Evolutionary conservation across 1,284 basidiomycete species (phyloP).

Genomic region (Violaceomyces palustris): DNA sequence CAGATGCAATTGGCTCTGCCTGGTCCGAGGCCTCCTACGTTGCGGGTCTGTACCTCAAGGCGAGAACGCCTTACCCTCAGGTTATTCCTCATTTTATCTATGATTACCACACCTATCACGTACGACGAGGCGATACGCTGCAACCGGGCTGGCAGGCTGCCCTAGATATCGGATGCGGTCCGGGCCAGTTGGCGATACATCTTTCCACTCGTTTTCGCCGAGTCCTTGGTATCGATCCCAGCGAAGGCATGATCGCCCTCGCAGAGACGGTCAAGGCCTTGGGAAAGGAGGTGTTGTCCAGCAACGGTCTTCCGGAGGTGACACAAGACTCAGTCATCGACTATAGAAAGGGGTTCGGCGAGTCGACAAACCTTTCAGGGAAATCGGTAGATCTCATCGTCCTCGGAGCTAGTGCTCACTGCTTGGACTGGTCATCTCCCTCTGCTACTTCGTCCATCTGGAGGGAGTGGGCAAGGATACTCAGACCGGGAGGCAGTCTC

Average conservation of each 20-base stretch:
- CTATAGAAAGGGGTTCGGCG: conserved; percentile 11
- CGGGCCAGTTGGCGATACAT: conserved; percentile 27
- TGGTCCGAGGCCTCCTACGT: conserved; percentile 27
- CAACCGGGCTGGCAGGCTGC: conserved; percentile 17
- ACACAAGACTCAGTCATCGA: conserved; percentile 13
- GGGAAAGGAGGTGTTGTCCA: conserved; percentile 15
- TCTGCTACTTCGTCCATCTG: conserved; percentile 9
- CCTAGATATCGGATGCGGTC: conserved; percentile 25
- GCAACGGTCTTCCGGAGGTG: conserved; percentile 10
- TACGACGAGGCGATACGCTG: background rate
- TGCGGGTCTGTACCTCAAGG: conserved; percentile 18
- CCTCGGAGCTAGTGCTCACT: conserved; percentile 26
- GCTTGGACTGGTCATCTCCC: conserved; percentile 23
- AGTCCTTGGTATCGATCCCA: conserved; percentile 20
- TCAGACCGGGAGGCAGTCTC: conserved; percentile 22
- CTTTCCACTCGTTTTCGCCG: conserved; percentile 17
- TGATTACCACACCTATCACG: conserved; percentile 18
- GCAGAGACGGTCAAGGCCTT: conserved; percentile 26
- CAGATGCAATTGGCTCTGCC: conserved; percentile 15
- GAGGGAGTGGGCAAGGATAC: conserved; percentile 16
- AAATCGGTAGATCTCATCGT: conserved; percentile 27
- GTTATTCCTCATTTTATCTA: conserved; percentile 16
- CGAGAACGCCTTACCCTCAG: conserved; percentile 25
- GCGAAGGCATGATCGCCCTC: conserved; percentile 24
- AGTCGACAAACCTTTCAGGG: conserved; percentile 15